phyloP scores from a whole-genome alignment of 2,329 filamentous ascomycete species.

The Thyridium curvatum region DNA sequence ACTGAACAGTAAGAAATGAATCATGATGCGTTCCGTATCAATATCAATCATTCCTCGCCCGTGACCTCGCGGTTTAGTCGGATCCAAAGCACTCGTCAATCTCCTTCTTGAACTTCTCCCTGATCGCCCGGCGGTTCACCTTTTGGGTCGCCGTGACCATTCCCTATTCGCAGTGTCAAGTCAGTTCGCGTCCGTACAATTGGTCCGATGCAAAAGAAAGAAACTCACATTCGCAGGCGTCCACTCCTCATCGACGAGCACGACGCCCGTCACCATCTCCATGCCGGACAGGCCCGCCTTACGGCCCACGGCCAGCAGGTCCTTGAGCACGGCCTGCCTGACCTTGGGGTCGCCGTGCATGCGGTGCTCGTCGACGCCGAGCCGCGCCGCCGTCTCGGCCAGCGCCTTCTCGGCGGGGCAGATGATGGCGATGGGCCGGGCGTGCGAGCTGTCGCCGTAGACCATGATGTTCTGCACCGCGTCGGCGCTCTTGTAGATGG shows the following conservation, averaged over 20 bases:
- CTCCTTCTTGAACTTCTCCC: constrained; percentile 42
- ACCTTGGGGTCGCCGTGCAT: constrained; percentile 65
- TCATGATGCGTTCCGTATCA: background rate
- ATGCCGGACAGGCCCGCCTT: constrained; percentile 62
- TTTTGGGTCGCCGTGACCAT: constrained; percentile 58
- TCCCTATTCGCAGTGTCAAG: constrained; percentile 34
- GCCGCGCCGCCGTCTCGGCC: constrained; percentile 49
- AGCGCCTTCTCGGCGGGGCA: constrained; percentile 60
- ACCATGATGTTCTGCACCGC: constrained; percentile 83
- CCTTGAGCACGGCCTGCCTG: constrained; percentile 54
- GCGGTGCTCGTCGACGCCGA: constrained; percentile 59
- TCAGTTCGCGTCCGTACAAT: too few species aligned
- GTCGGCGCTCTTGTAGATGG: constrained; percentile 75
- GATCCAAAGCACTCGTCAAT: constrained; percentile 36
- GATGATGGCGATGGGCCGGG: constrained; percentile 78
- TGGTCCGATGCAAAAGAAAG: constrained; percentile 19
- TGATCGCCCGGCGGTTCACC: constrained; percentile 47
- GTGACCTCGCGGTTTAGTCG: background rate
- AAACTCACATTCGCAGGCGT: constrained; percentile 76
- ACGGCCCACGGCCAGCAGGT: constrained; percentile 59
- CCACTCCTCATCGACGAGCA: constrained; percentile 82
- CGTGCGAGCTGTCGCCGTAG: constrained; percentile 68
- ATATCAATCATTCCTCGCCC: background rate
- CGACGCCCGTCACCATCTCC: constrained; percentile 70
- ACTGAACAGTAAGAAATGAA: background rate